Base-by-base conservation (phyloP, 1,139 yeast genomes). In the Suhomyces wounanorum region DNA sequence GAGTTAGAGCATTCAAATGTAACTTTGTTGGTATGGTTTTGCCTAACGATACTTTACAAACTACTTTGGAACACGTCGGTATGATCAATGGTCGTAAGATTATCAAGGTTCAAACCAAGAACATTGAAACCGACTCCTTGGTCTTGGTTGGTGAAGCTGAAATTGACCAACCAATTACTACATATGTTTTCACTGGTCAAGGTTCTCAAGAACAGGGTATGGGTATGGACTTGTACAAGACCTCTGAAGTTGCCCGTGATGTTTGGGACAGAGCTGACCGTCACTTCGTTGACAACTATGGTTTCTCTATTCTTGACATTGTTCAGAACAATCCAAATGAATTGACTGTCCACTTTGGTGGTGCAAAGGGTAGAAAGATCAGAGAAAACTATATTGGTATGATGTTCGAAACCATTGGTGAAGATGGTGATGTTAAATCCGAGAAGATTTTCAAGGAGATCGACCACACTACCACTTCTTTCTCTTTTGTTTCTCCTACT, bases 121-220 rank as follows among this genome's bases (percentile, higher is more conserved):
- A 90, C 72, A 84, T 83, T 59, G 92, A 87, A 64, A 84, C 94
- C 52, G 89, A 82, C 50, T 80, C 82, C 55, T 75, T 83, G 42
- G 99, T 95, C 21, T 80, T 94, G 64, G 70, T 81, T 50, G 99
- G 98, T 75, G 96, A 91, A 75, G 99, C 99, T 50, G 99, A 94
- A 77, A 92, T 95, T 65, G 98, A 94, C 64, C 99, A 94, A 76
- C 99, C 99, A 47, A 87, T 87, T 52, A 89, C 99, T 45, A 87
- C 99, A 17, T 94, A 89, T 69, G 97, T 94, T 53, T 94, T 95
- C 77, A 94, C 99, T 60, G 99, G 99, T 69, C 99, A 94, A 81
- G 99, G 99, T 70, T 92, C 99, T 54, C 99, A 94, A 77, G 99
- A 95, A 73, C 99, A 95, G 79, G 98, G 98, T 69, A 94, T 94